A percentile compares a stretch with the other conserved stretches of the same genome.
Evolutionary conservation across 352 stramenopile genomes (phyloP).

Genomic region (Hyaloperonospora brassicae): DNA sequence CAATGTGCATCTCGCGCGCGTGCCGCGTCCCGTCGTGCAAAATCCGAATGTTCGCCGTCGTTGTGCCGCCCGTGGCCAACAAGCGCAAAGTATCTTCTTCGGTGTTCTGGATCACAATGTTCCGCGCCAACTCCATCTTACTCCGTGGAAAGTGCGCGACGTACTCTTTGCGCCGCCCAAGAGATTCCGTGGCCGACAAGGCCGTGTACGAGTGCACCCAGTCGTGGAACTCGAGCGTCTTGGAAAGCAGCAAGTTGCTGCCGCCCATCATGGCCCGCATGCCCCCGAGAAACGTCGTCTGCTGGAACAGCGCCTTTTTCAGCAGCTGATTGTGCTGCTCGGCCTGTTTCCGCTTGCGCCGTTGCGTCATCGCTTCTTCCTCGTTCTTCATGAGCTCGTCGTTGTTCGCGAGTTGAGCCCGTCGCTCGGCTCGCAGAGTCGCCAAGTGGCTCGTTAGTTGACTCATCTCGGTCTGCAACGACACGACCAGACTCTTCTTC

Average conservation of each 20-base stretch:
- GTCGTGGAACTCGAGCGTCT: constrained; percentile 63
- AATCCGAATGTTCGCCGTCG: constrained; percentile 34
- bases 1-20: constrained; percentile 24
- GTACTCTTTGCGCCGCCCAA: constrained; percentile 38
- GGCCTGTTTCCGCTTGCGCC: constrained; percentile 47
- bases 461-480: constrained; percentile 39
- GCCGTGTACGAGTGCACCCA: constrained; percentile 69
- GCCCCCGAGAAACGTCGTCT: constrained; percentile 47
- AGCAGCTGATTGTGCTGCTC: constrained; percentile 46
- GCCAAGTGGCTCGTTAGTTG: constrained; percentile 36
- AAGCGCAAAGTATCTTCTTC: constrained; percentile 29
- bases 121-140: constrained; percentile 50
- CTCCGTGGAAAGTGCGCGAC: constrained; percentile 39
- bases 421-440: constrained; percentile 34
- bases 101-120: constrained; percentile 48
- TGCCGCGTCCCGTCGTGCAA: constrained; percentile 45
- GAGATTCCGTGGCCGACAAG: constrained; percentile 26
- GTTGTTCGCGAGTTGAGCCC: constrained; percentile 33
- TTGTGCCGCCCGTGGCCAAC: constrained; percentile 21
- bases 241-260: constrained; percentile 26
- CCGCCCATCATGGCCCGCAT: constrained; percentile 39
- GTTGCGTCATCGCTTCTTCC: constrained; percentile 51
- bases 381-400: constrained; percentile 47
- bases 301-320: constrained; percentile 67
- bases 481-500: constrained; percentile 45